Evolutionary conservation across 176 grass and related monocot genomes (phyloP), one percentile per base, ranked within the genome.

Genomic region (Oryza glaberrima): DNA sequence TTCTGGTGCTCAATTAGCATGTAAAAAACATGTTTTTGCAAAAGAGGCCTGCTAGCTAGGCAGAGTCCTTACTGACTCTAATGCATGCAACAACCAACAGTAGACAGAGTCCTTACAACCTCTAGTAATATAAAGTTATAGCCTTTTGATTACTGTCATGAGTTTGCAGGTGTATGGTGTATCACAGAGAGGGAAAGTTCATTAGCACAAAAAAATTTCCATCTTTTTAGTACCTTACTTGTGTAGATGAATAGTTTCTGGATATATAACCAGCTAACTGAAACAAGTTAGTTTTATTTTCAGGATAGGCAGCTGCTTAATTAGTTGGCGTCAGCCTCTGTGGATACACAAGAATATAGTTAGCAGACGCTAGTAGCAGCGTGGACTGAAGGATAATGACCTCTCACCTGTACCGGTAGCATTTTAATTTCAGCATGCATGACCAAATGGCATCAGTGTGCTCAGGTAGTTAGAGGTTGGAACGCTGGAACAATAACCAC

Each of bases 321-420:
- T 52, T 17, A 26, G 65, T 75, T 66, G 75, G 63, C 72, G 78
- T 86, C 83, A 67, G 58, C 68, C 26, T 52, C 35, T 73, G 65
- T 66, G 83, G 76, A 67, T 76, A 75, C 58, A 54, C 43, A 56
- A 77, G 83, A 67, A 52, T 45, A 58, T 22, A 32, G 43, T 67
- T 67, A 79, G 67, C 56, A 30, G 26, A 70, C 48, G 54, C 54
- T 32, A 77, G 83, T 56, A 64, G 88, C 65, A 72, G 34, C 72
- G 78, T 90, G 83, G 67, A 89, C 88, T 47, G 78, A 19, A 65
- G 22, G 88, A 82, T 82, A 86, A 78, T 82, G 88, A 86, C 73
- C 35, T 66, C 78, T 77, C 73, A 78, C 84, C 70, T 25, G 88
- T 60, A 84, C 20, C 69, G 60, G 22, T 23, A 30, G 44, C 70